Base-by-base conservation (phyloP, 495 filamentous ascomycete genomes). In the Tuber indicum region DNA sequence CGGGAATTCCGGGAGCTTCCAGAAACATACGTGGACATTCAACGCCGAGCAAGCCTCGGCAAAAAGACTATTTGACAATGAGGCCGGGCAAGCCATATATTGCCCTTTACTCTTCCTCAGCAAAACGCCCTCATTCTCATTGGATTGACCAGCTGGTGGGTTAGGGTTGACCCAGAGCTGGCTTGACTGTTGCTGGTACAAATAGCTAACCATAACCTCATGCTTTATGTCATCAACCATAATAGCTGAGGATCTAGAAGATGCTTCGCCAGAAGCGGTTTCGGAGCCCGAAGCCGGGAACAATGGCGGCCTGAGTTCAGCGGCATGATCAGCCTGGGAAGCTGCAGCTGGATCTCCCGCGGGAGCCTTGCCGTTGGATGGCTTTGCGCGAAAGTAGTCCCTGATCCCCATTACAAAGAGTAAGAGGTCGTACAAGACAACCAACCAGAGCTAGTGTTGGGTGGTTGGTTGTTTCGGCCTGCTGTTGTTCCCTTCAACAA, bases 171-270 rank as follows among this genome's bases (percentile, higher is more conserved):
- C 88, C 92, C 92, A 94, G 47, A 93, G 85, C 74, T 89, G 87
- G 21, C 88, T 86, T 73, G 89, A 91, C 84, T 92, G 91, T 82
- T 93, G 91, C 81, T 94, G 92, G 84, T 92, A 92, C 41, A 94
- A 86, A 79, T 91, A 93, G 81, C 92, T 93, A 62, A 91, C 91
- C 92, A 94, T 94, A 75, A 94, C 90, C 81, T 93, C 91, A 82
- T 92, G 91, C 82, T 92, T 93, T 82, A 94, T 92, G 77, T 93
- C 91, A 75, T 92, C 91, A 39, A 92, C 80, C 78, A 80, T 76
- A 74, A 91, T 88, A 71, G 88, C 81, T 0, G 81, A 83, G 49
- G 78, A 80, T n/a, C 75, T 85, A 26, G 90, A 91, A 44, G 78
- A 80, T 26, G 21, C 78, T 74, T 73, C 77, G 4, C 81, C 81